Evolutionary conservation across 371 early-diverging fungal species (phyloP).

Genomic region (Rhizopus arrhizus): DNA sequence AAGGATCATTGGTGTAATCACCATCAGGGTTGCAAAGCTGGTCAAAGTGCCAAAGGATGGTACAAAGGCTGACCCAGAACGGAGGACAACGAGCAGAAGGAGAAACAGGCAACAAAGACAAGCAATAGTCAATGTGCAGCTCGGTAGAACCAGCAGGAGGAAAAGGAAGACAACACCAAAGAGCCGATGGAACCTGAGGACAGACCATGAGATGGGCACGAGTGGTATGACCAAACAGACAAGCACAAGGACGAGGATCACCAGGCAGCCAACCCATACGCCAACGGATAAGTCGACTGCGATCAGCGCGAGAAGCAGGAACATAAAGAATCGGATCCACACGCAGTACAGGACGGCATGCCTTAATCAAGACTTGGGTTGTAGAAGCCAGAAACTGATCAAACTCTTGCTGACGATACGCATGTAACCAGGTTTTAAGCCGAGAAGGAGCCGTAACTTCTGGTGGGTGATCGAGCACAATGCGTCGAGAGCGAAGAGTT

Average conservation of each 20-base stretch:
- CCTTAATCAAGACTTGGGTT: background rate
- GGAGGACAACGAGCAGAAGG: background rate
- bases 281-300: constrained; percentile 19
- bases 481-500: too few species aligned
- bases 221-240: too few species aligned
- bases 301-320: background rate
- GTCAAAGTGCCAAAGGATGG: background rate
- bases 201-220: too few species aligned
- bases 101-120: background rate
- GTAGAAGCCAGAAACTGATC: background rate
- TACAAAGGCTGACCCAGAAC: background rate
- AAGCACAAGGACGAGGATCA: background rate
- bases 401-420: too few species aligned
- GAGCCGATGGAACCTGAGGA: too few species aligned
- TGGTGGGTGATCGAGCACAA: background rate
- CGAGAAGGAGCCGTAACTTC: background rate
- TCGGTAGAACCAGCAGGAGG: too few species aligned
- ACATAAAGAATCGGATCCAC: background rate
- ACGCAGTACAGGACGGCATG: too few species aligned
- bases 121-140: too few species aligned
- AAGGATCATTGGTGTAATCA: too few species aligned
- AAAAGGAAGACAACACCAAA: too few species aligned
- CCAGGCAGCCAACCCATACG: constrained; percentile 24
- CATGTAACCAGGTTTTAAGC: background rate
- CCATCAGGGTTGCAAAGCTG: too few species aligned